phyloP scores from a whole-genome alignment of 129 eudicot species.

The Ambrosia trifida region DNA sequence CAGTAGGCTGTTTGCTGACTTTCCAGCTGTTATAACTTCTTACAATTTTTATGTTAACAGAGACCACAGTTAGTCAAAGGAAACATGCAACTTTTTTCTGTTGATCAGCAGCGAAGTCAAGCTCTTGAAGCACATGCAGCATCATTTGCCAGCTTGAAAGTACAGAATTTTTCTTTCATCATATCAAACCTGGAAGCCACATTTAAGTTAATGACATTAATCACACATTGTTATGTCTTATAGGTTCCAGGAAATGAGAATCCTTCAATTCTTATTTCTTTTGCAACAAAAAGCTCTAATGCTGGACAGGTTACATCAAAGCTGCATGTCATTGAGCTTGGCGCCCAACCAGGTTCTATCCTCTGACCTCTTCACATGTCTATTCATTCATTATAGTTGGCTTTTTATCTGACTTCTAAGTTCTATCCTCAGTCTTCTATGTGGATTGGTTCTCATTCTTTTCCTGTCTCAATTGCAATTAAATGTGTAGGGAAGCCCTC shows the following conservation, averaged over 20 bases:
- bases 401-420: constrained; percentile 4
- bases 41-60: constrained; percentile 37
- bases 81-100: constrained; percentile 94
- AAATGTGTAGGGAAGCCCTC: constrained; percentile 74
- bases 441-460: background rate
- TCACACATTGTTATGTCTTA: constrained; percentile 21
- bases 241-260: constrained; percentile 94
- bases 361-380: background rate
- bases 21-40: constrained; percentile 20
- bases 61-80: constrained; percentile 94
- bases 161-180: constrained; percentile 21
- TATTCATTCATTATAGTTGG: constrained; percentile 3
- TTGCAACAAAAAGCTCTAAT: constrained; percentile 89
- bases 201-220: constrained; percentile 4
- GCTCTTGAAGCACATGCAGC: constrained; percentile 99
- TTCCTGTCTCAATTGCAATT: constrained; percentile 10
- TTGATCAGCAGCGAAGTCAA: constrained; percentile 97
- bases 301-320: constrained; percentile 94
- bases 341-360: constrained; percentile 91
- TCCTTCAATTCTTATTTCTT: constrained; percentile 90
- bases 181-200: constrained; percentile 1
- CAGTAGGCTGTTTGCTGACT: constrained; percentile 5
- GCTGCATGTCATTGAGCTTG: constrained; percentile 96
- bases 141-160: constrained; percentile 85
- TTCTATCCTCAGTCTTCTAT: background rate